These are phyloP conservation scores for Mucor circinelloides DNA, from an alignment of 371 early-diverging fungal species.

Conservation along the genomic window DNA sequence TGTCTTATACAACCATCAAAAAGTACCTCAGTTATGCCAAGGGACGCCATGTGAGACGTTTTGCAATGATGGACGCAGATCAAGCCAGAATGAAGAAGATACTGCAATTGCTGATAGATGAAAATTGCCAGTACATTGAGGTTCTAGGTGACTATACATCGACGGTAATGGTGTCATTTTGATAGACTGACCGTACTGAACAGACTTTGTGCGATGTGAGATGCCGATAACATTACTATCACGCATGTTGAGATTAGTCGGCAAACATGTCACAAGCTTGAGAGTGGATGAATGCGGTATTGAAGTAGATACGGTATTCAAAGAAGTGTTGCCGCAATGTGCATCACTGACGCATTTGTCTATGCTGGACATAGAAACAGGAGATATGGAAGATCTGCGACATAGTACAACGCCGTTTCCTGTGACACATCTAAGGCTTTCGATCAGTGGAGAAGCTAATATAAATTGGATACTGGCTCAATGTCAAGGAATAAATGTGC, in stretches of 20 bases:
- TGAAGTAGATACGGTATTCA: neutral
- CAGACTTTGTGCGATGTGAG: constrained; percentile 27
- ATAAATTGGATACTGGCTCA: neutral
- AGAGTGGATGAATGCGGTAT: constrained; percentile 16
- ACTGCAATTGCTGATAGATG: constrained; percentile 24
- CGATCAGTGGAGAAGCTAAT: neutral
- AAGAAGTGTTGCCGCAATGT: constrained; percentile 10
- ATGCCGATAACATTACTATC: constrained; percentile 9
- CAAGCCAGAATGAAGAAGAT: constrained; percentile 16
- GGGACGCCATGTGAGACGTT: constrained; percentile 30
- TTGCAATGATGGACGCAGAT: constrained; percentile 17
- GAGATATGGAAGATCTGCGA: neutral
- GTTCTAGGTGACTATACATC: constrained; percentile 22
- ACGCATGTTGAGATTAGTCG: constrained; percentile 27
- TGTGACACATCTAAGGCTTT: neutral
- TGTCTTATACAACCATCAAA: constrained; percentile 15
- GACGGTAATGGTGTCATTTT: neutral
- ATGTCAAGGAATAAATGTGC: neutral
- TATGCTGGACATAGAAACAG: constrained; percentile 8
- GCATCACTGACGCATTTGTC: constrained; percentile 25
- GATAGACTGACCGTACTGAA: neutral
- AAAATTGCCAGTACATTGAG: constrained; percentile 38
- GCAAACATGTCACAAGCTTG: constrained; percentile 25
- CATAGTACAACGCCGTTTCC: neutral
- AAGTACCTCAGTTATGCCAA: constrained; percentile 29